These are phyloP conservation scores for Choiromyces venosus DNA, from an alignment of 495 filamentous ascomycete genomes.

Conservation along the genomic window DNA sequence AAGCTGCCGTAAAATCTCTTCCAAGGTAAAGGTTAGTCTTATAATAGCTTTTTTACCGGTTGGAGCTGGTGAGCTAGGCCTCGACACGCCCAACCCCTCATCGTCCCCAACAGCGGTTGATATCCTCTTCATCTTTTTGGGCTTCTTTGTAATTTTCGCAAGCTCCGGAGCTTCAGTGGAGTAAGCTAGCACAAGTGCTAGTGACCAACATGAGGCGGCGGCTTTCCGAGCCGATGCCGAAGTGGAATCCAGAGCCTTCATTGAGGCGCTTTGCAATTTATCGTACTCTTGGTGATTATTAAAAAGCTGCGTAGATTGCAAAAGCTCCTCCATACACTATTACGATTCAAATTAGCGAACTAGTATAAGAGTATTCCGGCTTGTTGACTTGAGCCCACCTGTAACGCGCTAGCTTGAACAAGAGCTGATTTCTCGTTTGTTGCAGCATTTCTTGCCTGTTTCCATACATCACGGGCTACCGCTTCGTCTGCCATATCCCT, in stretches of 20 bases:
- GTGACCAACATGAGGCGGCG: slow-evolving; percentile 78
- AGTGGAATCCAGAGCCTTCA: slow-evolving; percentile 77
- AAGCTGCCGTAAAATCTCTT: slow-evolving; percentile 73
- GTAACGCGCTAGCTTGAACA: slow-evolving; percentile 61
- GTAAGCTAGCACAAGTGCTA: slow-evolving; percentile 71
- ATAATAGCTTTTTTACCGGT: slow-evolving; percentile 60
- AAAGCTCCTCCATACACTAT: slow-evolving; percentile 66
- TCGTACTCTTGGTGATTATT: slow-evolving; percentile 91
- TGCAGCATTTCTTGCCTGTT: slow-evolving; percentile 72
- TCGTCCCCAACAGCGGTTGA: slow-evolving; percentile 63
- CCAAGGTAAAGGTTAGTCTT: slow-evolving; percentile 64
- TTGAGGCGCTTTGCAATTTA: slow-evolving; percentile 67
- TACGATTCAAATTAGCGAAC: slow-evolving; percentile 11
- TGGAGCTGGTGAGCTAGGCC: slow-evolving; percentile 67
- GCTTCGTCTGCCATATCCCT: slow-evolving; percentile 72
- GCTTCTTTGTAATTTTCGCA: slow-evolving; percentile 52
- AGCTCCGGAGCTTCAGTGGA: slow-evolving; percentile 58
- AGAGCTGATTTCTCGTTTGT: slow-evolving; percentile 74
- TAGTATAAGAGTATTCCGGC: neutral
- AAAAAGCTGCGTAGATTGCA: slow-evolving; percentile 68
- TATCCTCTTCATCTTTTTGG: slow-evolving; percentile 58
- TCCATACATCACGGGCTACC: slow-evolving; percentile 88
- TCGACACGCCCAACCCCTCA: slow-evolving; percentile 65
- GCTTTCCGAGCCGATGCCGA: slow-evolving; percentile 70
- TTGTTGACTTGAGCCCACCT: slow-evolving; percentile 19